phyloP scores from a whole-genome alignment of 176 grass and related monocot species.

The Phoenix dactylifera region DNA sequence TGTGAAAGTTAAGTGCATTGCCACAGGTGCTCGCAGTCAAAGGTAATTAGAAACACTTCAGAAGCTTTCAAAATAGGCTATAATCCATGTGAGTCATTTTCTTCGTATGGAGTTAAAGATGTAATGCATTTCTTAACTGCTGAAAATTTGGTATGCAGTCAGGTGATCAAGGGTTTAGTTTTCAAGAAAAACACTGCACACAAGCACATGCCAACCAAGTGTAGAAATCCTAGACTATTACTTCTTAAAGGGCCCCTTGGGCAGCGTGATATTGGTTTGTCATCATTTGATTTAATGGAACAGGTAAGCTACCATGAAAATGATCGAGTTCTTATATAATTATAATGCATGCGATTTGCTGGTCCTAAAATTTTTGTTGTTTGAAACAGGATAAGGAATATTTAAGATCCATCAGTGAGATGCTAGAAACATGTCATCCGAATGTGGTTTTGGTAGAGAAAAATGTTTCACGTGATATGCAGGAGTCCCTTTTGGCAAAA shows the following conservation, averaged over 20 bases:
- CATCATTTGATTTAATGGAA: constrained; percentile 75
- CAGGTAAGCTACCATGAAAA: constrained; percentile 36
- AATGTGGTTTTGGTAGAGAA: constrained; percentile 88
- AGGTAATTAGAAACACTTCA: constrained; percentile 33
- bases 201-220: constrained; percentile 86
- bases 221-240: constrained; percentile 75
- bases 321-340: neutral
- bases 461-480: constrained; percentile 71
- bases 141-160: constrained; percentile 43
- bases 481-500: constrained; percentile 63
- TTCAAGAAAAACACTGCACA: constrained; percentile 95
- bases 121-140: neutral
- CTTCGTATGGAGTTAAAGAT: neutral
- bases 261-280: constrained; percentile 67
- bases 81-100: neutral
- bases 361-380: constrained; percentile 7
- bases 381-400: constrained; percentile 56
- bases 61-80: neutral
- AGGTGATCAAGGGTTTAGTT: constrained; percentile 85
- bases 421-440: constrained; percentile 64
- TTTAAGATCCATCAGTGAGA: constrained; percentile 47
- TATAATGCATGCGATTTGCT: too few relatives aligned
- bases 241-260: constrained; percentile 78
- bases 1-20: constrained; percentile 92
- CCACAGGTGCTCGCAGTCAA: constrained; percentile 59